Evolutionary conservation across 768 basidiomycete species (phyloP).

Genomic region (Krasilnikovozyma curviuscula): DNA sequence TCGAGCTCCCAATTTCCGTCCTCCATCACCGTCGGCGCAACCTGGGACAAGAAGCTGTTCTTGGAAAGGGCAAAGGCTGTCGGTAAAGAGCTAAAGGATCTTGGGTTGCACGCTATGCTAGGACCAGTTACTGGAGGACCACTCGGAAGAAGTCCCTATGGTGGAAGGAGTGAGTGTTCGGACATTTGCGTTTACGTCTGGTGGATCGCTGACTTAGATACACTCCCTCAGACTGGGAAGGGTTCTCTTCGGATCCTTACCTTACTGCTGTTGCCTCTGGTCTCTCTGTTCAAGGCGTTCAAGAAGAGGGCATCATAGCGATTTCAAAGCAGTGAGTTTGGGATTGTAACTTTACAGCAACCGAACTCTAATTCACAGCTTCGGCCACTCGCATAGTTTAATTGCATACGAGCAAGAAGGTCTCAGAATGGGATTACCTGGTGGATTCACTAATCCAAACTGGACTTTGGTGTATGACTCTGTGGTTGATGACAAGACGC

Average conservation of each 20-base stretch:
- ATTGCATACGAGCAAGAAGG: conserved; percentile 25
- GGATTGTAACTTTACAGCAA: too few relatives aligned
- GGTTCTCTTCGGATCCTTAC: conserved; percentile 12
- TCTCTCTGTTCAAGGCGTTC: conserved; percentile 9
- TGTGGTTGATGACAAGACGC: conserved; percentile 21
- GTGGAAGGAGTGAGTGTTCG: conserved; percentile 9
- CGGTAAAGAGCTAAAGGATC: conserved; percentile 61
- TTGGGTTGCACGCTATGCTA: too few relatives aligned
- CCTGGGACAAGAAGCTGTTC: conserved; percentile 10
- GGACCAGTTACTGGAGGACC: too few relatives aligned
- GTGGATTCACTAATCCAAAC: too few relatives aligned
- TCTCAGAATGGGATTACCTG: too few relatives aligned
- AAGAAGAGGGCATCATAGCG: conserved; percentile 17
- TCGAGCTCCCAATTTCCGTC: conserved; percentile 10
- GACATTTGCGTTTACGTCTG: too few relatives aligned
- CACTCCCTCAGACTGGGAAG: too few relatives aligned
- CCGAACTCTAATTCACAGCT: too few relatives aligned
- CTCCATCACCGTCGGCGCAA: conserved; percentile 6
- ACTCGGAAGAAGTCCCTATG: conserved; percentile 9
- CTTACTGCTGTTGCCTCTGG: conserved; percentile 14
- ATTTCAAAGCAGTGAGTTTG: conserved; percentile 24
- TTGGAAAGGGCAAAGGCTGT: conserved; percentile 56
- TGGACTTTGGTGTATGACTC: too few relatives aligned
- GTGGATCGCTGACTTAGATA: too few relatives aligned
- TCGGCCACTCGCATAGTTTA: too few relatives aligned